phyloP scores from a whole-genome alignment of 2,329 filamentous ascomycete species.

The Aspergillus sp. region DNA sequence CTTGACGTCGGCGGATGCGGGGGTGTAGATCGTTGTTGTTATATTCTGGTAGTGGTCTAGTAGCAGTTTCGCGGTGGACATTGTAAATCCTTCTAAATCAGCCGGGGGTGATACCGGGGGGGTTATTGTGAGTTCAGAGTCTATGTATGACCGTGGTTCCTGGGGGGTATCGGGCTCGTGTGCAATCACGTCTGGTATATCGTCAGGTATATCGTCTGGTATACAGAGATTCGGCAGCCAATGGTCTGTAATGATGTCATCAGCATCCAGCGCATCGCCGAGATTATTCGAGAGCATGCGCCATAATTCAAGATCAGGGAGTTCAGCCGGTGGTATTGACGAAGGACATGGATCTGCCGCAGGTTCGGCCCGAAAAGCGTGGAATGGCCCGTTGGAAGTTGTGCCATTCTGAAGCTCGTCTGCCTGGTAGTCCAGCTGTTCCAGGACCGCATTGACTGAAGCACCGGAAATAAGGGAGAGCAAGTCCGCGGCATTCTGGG shows the following conservation, averaged over 20 bases:
- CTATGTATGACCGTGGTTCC: too few relatives aligned
- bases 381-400: background rate
- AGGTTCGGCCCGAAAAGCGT: background rate
- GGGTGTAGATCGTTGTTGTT: background rate
- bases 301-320: constrained; percentile 1
- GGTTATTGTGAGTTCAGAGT: background rate
- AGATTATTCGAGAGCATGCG: background rate
- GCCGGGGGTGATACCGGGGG: background rate
- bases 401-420: background rate
- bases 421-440: background rate
- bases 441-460: background rate
- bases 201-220: background rate
- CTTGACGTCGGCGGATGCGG: constrained; percentile 3
- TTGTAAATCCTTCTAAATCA: constrained; percentile 1
- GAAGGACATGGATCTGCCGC: background rate
- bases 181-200: background rate
- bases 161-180: too few relatives aligned
- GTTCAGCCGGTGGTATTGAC: background rate
- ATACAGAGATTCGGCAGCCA: background rate
- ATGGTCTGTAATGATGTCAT: background rate
- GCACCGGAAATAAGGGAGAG: background rate
- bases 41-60: constrained; percentile 10
- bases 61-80: constrained; percentile 4
- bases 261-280: background rate
- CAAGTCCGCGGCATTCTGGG: background rate